phyloP scores from a whole-genome alignment of 1,139 yeast genomes.

The Torulaspora pretoriensis region DNA sequence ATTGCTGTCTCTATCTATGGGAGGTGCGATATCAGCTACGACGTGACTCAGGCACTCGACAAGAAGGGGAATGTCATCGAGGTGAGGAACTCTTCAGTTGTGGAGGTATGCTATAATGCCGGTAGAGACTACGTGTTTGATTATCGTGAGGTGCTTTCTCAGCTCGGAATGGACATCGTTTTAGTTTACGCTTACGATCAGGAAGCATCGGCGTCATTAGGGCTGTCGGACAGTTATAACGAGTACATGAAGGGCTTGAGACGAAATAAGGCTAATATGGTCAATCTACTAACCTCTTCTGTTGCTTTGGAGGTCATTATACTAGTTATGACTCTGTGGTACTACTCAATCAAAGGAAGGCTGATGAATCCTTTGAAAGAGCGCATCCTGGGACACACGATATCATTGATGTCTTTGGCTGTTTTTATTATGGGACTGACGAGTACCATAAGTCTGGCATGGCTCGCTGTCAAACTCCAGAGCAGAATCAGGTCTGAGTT shows the following conservation, averaged over 20 bases:
- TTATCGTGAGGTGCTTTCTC: slow-evolving; percentile 27
- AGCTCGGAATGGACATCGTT: slow-evolving; percentile 30
- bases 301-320: slow-evolving; percentile 16
- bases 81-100: slow-evolving; percentile 17
- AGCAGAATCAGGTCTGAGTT: slow-evolving; percentile 26
- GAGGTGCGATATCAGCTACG: slow-evolving; percentile 24
- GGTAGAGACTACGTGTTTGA: slow-evolving; percentile 28
- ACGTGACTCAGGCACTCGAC: slow-evolving; percentile 7
- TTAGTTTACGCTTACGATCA: slow-evolving; percentile 31
- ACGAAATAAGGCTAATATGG: slow-evolving; percentile 18
- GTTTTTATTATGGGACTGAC: slow-evolving; percentile 25
- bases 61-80: slow-evolving; percentile 4
- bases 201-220: slow-evolving; percentile 2
- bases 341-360: slow-evolving; percentile 29
- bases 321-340: slow-evolving; percentile 23
- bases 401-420: slow-evolving; percentile 26
- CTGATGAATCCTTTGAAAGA: slow-evolving; percentile 23
- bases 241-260: slow-evolving; percentile 15
- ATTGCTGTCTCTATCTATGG: slow-evolving; percentile 29
- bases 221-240: slow-evolving; percentile 13
- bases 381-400: slow-evolving; percentile 22
- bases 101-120: slow-evolving; percentile 16
- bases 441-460: slow-evolving; percentile 19
- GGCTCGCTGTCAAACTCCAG: slow-evolving; percentile 22
- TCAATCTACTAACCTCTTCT: slow-evolving; percentile 22